A percentile compares a stretch with the other conserved stretches of the same genome.
phyloP scores from a whole-genome alignment of 2,329 filamentous ascomycete species.

The Fusarium fujikuroi region DNA sequence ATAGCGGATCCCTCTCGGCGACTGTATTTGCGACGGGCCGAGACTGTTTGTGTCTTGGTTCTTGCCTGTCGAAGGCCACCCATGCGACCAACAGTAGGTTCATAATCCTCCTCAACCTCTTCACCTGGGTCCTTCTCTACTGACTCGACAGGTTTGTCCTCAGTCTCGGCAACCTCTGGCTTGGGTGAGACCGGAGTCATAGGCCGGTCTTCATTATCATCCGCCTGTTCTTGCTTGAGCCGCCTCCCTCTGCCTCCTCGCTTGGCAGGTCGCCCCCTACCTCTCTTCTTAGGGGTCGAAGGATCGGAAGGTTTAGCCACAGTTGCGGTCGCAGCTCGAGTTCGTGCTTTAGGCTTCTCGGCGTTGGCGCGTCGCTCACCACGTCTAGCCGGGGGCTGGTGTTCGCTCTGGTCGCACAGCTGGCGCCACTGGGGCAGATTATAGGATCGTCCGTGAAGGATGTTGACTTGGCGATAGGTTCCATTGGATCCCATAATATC shows the following conservation, averaged over 20 bases:
- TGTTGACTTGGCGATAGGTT: slow-evolving; percentile 96
- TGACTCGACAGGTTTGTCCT: slow-evolving; percentile 56
- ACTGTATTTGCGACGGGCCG: slow-evolving; percentile 88
- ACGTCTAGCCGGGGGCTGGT: slow-evolving; percentile 91
- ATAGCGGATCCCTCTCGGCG: slow-evolving; percentile 79
- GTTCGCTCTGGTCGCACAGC: slow-evolving; percentile 92
- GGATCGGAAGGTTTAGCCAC: slow-evolving; percentile 47
- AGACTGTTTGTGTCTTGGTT: slow-evolving; percentile 77
- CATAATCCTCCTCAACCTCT: slow-evolving; percentile 57
- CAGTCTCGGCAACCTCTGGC: slow-evolving; percentile 47
- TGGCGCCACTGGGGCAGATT: slow-evolving; percentile 96
- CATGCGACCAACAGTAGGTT: slow-evolving; percentile 57
- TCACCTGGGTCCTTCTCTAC: slow-evolving; percentile 60
- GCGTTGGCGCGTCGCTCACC: slow-evolving; percentile 79
- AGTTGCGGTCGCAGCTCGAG: slow-evolving; percentile 50
- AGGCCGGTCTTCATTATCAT: slow-evolving; percentile 61
- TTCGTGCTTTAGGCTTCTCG: slow-evolving; percentile 60
- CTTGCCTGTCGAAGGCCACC: slow-evolving; percentile 62
- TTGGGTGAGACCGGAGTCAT: slow-evolving; percentile 69
- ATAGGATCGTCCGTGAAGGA: slow-evolving; percentile 94
- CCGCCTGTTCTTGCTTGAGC: slow-evolving; percentile 52
- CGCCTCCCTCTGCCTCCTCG: slow-evolving; percentile 49
- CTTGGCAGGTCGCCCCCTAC: slow-evolving; percentile 54
- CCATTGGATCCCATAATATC: slow-evolving; percentile 97
- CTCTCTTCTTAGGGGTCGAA: slow-evolving; percentile 53